Conservation (phyloP, 345 rosid genomes). For the Eutrema japonicum region DNA sequence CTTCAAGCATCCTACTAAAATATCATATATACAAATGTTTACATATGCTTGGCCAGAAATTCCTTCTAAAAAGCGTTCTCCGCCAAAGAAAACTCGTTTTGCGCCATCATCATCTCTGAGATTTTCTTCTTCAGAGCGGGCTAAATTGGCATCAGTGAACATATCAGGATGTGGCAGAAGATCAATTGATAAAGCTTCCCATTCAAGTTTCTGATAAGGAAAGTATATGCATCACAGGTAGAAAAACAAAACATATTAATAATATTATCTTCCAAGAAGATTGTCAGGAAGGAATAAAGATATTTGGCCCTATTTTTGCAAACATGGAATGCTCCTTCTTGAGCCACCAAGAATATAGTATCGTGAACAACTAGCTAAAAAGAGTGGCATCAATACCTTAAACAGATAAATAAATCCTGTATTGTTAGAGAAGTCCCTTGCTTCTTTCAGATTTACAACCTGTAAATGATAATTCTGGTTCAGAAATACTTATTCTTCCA, state of each 20-base stretch:
- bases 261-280: conserved; percentile 22
- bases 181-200: conserved; percentile 97
- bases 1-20: conserved; percentile 6
- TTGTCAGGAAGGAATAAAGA: conserved; percentile 24
- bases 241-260: conserved; percentile 28
- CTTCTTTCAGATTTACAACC: conserved; percentile 97
- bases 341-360: conserved; percentile 23
- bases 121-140: conserved; percentile 62
- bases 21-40: conserved; percentile 35
- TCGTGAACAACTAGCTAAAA: conserved; percentile 9
- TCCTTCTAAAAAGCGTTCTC: conserved; percentile 97
- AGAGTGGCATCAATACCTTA: conserved; percentile 61
- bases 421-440: conserved; percentile 80
- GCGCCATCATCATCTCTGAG: conserved; percentile 98
- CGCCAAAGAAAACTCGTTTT: conserved; percentile 97
- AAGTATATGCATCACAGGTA: conserved; percentile 46
- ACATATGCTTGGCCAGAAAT: conserved; percentile 96
- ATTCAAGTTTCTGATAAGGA: conserved; percentile 87
- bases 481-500: conserved; percentile 19
- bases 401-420: conserved; percentile 86
- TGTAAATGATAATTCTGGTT: conserved; percentile 39
- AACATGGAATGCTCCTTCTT: conserved; percentile 21
- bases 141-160: conserved; percentile 91
- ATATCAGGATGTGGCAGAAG: conserved; percentile 99
- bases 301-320: background rate